These are phyloP conservation scores for Diversispora eburnea DNA, from an alignment of 192 early-diverging fungal species.

Conservation along the genomic window DNA sequence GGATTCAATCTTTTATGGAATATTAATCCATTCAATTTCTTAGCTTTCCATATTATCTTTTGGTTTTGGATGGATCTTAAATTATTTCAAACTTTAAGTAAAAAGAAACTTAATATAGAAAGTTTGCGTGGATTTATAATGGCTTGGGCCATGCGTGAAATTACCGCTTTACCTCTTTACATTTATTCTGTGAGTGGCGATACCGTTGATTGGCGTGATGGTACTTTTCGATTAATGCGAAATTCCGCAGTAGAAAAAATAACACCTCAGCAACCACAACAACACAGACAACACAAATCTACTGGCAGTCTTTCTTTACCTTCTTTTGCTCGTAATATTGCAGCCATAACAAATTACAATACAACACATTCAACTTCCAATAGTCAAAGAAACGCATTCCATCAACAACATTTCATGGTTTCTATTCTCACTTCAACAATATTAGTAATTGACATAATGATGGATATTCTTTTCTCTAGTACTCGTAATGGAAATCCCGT, in stretches of 20 bases:
- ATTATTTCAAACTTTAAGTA: constrained; percentile 43
- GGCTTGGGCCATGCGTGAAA: constrained; percentile 82
- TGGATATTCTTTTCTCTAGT: constrained; percentile 44
- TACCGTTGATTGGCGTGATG: constrained; percentile 86
- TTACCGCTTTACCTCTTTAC: constrained; percentile 80
- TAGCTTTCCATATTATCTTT: constrained; percentile 48
- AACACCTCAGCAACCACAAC: constrained; percentile 25
- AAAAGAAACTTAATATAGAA: constrained; percentile 32
- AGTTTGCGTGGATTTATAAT: constrained; percentile 51
- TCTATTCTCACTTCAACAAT: constrained; percentile 37
- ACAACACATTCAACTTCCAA: constrained; percentile 37
- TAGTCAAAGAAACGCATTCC: constrained; percentile 31
- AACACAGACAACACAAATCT: not conserved
- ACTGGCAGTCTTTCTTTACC: not conserved
- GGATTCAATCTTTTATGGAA: constrained; percentile 58
- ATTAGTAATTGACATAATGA: constrained; percentile 38
- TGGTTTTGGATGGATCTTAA: constrained; percentile 65
- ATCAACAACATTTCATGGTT: constrained; percentile 36
- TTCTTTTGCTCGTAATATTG: constrained; percentile 16
- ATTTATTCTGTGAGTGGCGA: constrained; percentile 75
- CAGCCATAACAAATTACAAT: constrained; percentile 32
- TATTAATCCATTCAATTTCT: constrained; percentile 44
- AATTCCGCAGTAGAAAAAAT: constrained; percentile 60
- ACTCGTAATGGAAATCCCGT: constrained; percentile 40
- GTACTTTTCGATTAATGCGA: constrained; percentile 54